Conservation (phyloP, 148 eudicot species). For the Vaccinium darrowii region DNA sequence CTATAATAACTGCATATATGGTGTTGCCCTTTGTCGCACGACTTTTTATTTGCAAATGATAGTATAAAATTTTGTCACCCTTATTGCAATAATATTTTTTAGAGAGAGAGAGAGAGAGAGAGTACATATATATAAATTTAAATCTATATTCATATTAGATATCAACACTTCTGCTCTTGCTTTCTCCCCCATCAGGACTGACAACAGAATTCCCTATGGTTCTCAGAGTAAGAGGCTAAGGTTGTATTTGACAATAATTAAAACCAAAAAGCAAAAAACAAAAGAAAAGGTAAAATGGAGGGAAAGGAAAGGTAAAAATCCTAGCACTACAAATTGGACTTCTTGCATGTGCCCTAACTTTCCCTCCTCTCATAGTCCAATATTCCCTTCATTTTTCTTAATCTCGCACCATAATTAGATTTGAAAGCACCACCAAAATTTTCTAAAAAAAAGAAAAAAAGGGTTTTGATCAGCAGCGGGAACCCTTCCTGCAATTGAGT, state of each 20-base stretch:
- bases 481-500: conserved; percentile 57
- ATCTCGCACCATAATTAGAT: not conserved
- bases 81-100: not conserved
- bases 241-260: conserved; percentile 33
- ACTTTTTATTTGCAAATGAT: too few species aligned
- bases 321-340: conserved; percentile 10
- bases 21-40: not conserved
- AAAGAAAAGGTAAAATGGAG: conserved; percentile 16
- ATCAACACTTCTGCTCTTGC: conserved; percentile 50
- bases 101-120: not conserved
- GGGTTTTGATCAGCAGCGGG: conserved; percentile 42
- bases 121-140: not conserved
- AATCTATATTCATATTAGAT: conserved; percentile 22
- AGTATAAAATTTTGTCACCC: not conserved
- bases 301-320: conserved; percentile 1
- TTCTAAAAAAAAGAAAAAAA: not conserved
- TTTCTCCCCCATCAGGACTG: conserved; percentile 29
- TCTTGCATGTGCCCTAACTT: conserved; percentile 12
- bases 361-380: not conserved
- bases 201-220: conserved; percentile 18
- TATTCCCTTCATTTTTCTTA: not conserved
- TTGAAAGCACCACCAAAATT: not conserved
- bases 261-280: not conserved
- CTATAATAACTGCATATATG: not conserved
- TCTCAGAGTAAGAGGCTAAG: conserved; percentile 45